phyloP scores from a whole-genome alignment of 2,329 filamentous ascomycete species.

The Colletotrichum sidae region DNA sequence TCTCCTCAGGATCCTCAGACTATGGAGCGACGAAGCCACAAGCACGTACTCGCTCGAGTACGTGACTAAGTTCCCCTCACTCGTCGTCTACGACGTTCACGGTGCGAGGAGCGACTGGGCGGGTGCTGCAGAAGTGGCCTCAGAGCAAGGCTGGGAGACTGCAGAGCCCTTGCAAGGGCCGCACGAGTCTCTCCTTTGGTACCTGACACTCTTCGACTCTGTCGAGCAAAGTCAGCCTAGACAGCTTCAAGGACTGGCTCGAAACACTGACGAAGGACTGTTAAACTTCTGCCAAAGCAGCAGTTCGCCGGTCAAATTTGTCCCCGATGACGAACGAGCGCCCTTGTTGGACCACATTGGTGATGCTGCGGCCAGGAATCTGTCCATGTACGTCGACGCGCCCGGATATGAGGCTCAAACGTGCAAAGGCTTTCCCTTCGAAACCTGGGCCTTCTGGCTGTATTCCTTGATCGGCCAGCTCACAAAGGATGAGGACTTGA shows the following conservation, averaged over 20 bases:
- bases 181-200: slow-evolving; percentile 49
- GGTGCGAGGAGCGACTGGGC: slow-evolving; percentile 52
- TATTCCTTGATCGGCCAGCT: slow-evolving; percentile 55
- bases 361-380: slow-evolving; percentile 46
- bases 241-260: slow-evolving; percentile 43
- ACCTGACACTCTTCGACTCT: slow-evolving; percentile 50
- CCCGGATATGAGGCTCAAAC: slow-evolving; percentile 44
- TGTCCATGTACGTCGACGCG: slow-evolving; percentile 46
- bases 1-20: slow-evolving; percentile 57
- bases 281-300: slow-evolving; percentile 39
- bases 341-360: slow-evolving; percentile 49
- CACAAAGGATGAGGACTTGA: slow-evolving; percentile 49
- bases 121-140: slow-evolving; percentile 40
- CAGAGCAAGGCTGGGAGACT: slow-evolving; percentile 49
- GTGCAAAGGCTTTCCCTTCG: slow-evolving; percentile 51
- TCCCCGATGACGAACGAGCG: slow-evolving; percentile 45
- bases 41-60: slow-evolving; percentile 55
- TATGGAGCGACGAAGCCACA: slow-evolving; percentile 55
- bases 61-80: slow-evolving; percentile 55
- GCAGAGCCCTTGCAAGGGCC: slow-evolving; percentile 40
- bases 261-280: slow-evolving; percentile 50
- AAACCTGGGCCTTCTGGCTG: slow-evolving; percentile 56
- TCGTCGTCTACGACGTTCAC: slow-evolving; percentile 58
- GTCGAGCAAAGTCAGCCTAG: slow-evolving; percentile 41
- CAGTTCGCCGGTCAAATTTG: slow-evolving; percentile 45